phyloP scores from a whole-genome alignment of 495 filamentous ascomycete species.

The Hyaloscypha finlandica region DNA sequence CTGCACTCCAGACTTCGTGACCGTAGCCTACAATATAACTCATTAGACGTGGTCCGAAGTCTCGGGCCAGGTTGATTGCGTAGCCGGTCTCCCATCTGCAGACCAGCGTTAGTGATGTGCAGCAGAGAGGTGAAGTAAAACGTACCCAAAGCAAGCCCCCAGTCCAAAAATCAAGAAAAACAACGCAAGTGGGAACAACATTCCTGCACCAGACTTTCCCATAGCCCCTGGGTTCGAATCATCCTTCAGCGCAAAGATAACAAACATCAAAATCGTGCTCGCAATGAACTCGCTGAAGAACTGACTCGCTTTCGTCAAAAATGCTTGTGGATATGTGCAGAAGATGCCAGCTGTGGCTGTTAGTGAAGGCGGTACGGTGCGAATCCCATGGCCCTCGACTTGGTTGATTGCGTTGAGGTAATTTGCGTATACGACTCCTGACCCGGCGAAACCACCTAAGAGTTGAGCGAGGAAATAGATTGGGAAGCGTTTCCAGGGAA shows the following conservation, averaged over 20 bases:
- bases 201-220: conserved; percentile 41
- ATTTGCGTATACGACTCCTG: conserved; percentile 58
- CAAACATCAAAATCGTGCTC: conserved; percentile 62
- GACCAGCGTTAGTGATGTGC: neutral
- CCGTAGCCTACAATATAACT: conserved; percentile 65
- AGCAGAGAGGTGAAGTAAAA: neutral
- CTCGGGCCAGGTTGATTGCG: conserved; percentile 66
- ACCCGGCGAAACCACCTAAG: conserved; percentile 55
- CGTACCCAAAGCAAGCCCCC: conserved; percentile 61
- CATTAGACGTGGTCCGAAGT: conserved; percentile 64
- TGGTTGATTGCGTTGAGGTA: conserved; percentile 55
- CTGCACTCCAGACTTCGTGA: conserved; percentile 58
- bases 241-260: conserved; percentile 68
- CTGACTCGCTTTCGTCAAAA: conserved; percentile 57
- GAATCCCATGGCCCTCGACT: conserved; percentile 47
- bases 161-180: conserved; percentile 69
- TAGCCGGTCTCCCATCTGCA: conserved; percentile 63
- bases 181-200: conserved; percentile 54
- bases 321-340: conserved; percentile 64
- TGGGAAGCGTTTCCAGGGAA: conserved; percentile 64
- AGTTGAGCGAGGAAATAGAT: conserved; percentile 55
- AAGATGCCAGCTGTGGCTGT: conserved; percentile 67
- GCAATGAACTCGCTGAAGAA: conserved; percentile 69
- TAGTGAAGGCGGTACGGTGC: conserved; percentile 40
- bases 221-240: conserved; percentile 50